Percentiles rank a stretch among this genome's conserved stretches.
Conservation (phyloP, 2,329 filamentous ascomycete genomes). For the Curvularia sp. region DNA sequence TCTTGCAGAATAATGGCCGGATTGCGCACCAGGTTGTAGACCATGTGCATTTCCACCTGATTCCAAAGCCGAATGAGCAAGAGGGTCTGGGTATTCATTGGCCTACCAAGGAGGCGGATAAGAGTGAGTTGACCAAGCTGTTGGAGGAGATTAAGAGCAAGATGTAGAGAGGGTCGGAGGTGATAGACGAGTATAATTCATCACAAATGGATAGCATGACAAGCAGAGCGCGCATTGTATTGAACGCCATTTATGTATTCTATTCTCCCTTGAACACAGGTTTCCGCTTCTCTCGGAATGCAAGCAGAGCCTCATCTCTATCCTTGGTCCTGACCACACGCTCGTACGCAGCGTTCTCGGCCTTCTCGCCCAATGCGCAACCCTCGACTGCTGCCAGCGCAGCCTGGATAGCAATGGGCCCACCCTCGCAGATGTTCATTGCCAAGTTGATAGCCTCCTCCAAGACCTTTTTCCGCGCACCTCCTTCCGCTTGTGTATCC, state of each 20-base stretch:
- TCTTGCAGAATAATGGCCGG: slow-evolving; percentile 93
- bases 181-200: not conserved
- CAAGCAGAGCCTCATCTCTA: slow-evolving; percentile 83
- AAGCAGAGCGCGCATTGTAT: not conserved
- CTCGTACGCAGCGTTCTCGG: slow-evolving; percentile 89
- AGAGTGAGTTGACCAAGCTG: slow-evolving; percentile 81
- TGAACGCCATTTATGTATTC: not conserved
- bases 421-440: slow-evolving; percentile 86
- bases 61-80: slow-evolving; percentile 86
- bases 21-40: slow-evolving; percentile 92
- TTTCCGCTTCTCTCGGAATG: slow-evolving; percentile 80
- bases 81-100: slow-evolving; percentile 84
- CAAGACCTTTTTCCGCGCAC: slow-evolving; percentile 72
- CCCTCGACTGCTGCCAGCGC: slow-evolving; percentile 79
- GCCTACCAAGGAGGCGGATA: slow-evolving; percentile 78
- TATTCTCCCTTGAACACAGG: slow-evolving; percentile 68
- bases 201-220: slow-evolving; percentile 32
- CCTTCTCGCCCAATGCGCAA: slow-evolving; percentile 69
- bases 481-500: slow-evolving; percentile 57
- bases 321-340: slow-evolving; percentile 84
- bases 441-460: slow-evolving; percentile 80
- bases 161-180: slow-evolving; percentile 63
- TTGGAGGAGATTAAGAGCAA: slow-evolving; percentile 86
- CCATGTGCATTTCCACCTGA: slow-evolving; percentile 97
- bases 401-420: slow-evolving; percentile 80